phyloP scores from a whole-genome alignment of 192 early-diverging fungal species.

The Entomortierella beljakovae region DNA sequence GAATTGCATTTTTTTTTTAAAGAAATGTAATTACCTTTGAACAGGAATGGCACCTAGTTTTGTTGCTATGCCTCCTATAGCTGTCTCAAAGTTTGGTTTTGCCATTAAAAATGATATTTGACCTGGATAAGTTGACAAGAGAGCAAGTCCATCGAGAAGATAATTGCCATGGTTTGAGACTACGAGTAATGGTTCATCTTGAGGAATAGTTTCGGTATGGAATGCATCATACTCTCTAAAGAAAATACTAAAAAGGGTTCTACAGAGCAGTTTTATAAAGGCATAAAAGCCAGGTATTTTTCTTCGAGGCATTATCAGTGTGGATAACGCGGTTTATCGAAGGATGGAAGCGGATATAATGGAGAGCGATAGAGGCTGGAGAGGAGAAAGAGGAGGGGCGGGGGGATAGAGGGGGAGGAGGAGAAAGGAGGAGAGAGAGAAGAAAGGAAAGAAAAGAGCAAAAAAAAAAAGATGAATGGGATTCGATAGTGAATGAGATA shows the following conservation, averaged over 20 bases:
- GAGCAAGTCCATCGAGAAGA: conserved; percentile 55
- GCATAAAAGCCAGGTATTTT: conserved; percentile 49
- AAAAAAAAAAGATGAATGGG: no score
- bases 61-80: conserved; percentile 51
- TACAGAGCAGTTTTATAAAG: conserved; percentile 45
- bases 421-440: neutral
- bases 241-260: conserved; percentile 55
- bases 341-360: no score
- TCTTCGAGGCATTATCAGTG: conserved; percentile 15
- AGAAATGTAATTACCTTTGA: conserved; percentile 22
- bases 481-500: no score
- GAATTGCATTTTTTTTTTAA: neutral
- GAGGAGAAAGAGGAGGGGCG: neutral
- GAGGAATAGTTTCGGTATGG: conserved; percentile 37
- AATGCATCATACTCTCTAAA: conserved; percentile 57
- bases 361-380: neutral
- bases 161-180: conserved; percentile 61
- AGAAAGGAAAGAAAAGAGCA: no score
- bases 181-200: conserved; percentile 52
- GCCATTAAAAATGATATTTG: conserved; percentile 57
- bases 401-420: neutral
- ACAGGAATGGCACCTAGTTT: conserved; percentile 58
- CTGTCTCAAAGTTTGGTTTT: conserved; percentile 54
- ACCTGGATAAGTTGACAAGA: conserved; percentile 48
- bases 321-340: neutral